phyloP scores from a whole-genome alignment of 1,284 basidiomycete species.

The Trichosporon sp. region DNA sequence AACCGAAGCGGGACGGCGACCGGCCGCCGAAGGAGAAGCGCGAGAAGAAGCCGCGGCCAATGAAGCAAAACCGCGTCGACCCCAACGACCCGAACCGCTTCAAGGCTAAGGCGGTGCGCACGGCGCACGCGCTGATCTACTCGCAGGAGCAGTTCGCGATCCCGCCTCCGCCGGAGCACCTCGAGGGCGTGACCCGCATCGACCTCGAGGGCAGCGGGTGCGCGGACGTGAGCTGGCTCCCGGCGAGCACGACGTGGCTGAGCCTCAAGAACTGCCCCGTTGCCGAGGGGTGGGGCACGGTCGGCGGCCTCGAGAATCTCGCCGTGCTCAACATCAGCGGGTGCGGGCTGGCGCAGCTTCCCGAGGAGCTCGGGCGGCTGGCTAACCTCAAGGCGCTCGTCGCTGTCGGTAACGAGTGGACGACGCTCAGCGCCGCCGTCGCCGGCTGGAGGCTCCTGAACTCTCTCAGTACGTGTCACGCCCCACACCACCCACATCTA shows the following conservation, averaged over 20 bases:
- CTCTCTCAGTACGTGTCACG: constrained; percentile 36
- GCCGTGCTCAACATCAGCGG: constrained; percentile 43
- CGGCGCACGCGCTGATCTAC: constrained; percentile 36
- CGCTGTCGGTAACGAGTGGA: constrained; percentile 44
- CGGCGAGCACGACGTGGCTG: constrained; percentile 40
- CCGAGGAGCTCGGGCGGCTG: constrained; percentile 23
- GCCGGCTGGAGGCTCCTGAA: constrained; percentile 40
- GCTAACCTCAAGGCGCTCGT: constrained; percentile 43
- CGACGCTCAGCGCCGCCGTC: constrained; percentile 28
- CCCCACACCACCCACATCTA: background rate
- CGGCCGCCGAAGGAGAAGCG: constrained; percentile 2
- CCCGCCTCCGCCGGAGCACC: constrained; percentile 30
- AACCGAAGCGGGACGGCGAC: constrained; percentile 2
- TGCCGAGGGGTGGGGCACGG: constrained; percentile 36
- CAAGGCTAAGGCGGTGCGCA: constrained; percentile 42
- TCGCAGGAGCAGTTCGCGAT: constrained; percentile 29
- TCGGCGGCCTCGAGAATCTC: constrained; percentile 32
- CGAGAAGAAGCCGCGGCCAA: constrained; percentile 9
- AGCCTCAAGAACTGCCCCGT: constrained; percentile 37
- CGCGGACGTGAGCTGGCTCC: constrained; percentile 36
- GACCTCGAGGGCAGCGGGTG: constrained; percentile 38
- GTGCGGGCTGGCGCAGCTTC: constrained; percentile 30
- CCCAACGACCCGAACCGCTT: constrained; percentile 33
- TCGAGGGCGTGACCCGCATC: constrained; percentile 33
- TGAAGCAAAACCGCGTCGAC: constrained; percentile 7